These are phyloP conservation scores for Globisporangium radiosum DNA, from an alignment of 352 stramenopile genomes.

Conservation along the genomic window DNA sequence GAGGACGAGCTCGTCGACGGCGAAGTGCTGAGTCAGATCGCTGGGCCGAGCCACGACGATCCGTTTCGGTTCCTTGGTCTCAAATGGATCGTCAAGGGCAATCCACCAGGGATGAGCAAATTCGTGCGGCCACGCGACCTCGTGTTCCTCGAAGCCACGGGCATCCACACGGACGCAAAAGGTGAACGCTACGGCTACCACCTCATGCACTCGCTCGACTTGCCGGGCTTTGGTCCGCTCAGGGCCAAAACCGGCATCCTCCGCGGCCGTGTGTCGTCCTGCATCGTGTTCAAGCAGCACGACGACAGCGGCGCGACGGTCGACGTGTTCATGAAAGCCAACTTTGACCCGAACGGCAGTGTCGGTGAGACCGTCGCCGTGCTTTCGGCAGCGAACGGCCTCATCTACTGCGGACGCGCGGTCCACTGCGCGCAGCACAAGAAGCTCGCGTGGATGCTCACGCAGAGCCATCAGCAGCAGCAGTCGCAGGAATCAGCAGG, in stretches of 20 bases:
- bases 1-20: slow-evolving; percentile 6
- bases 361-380: slow-evolving; percentile 24
- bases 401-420: slow-evolving; percentile 21
- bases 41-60: slow-evolving; percentile 18
- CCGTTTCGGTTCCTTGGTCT: slow-evolving; percentile 39
- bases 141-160: slow-evolving; percentile 34
- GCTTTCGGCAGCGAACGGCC: slow-evolving; percentile 15
- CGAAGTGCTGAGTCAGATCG: slow-evolving; percentile 4
- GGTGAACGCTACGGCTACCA: slow-evolving; percentile 15
- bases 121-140: slow-evolving; percentile 34
- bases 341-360: slow-evolving; percentile 9
- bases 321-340: slow-evolving; percentile 19
- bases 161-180: slow-evolving; percentile 34
- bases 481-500: no score
- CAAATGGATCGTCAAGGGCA: slow-evolving; percentile 47
- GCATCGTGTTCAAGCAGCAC: slow-evolving; percentile 33
- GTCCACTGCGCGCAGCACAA: slow-evolving; percentile 13
- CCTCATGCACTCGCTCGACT: slow-evolving; percentile 17
- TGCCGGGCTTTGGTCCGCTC: slow-evolving; percentile 29
- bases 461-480: background rate
- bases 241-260: slow-evolving; percentile 24
- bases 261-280: slow-evolving; percentile 39
- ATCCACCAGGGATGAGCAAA: slow-evolving; percentile 17
- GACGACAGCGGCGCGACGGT: slow-evolving; percentile 11
- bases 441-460: slow-evolving; percentile 14